Conservation (phyloP, 2,329 filamentous ascomycete species). For the Aspergillus ochraceoroseus region DNA sequence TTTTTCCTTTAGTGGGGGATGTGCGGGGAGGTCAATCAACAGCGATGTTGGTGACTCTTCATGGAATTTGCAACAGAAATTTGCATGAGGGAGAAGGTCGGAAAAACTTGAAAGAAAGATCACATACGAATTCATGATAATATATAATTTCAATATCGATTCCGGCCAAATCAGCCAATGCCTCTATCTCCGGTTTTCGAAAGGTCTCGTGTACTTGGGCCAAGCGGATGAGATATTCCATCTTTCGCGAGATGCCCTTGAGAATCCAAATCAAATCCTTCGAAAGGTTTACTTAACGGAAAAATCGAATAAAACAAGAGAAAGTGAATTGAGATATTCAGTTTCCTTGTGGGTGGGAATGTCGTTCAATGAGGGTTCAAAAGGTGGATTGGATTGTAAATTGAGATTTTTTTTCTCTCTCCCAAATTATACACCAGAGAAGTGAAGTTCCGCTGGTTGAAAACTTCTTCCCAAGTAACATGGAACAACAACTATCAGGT, state of each 20-base stretch:
- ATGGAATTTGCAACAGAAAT: not conserved
- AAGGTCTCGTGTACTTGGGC: constrained; percentile 90
- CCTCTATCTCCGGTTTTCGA: constrained; percentile 73
- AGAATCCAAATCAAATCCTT: not conserved
- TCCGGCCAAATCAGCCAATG: constrained; percentile 65
- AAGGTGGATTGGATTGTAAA: constrained; percentile 6
- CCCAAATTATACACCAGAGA: too few species aligned
- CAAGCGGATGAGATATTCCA: constrained; percentile 84
- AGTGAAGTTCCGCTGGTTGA: constrained; percentile 2
- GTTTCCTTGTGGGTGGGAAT: constrained; percentile 1
- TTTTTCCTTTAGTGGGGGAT: not conserved
- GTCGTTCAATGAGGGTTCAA: not conserved
- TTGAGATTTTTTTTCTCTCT: constrained; percentile 12
- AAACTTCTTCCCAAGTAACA: not conserved
- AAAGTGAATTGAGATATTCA: too few species aligned
- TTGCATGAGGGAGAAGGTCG: not conserved
- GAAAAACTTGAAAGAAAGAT: constrained; percentile 4
- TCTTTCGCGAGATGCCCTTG: constrained; percentile 22
- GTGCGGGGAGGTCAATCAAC: not conserved
- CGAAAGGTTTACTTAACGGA: not conserved
- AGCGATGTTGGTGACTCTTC: not conserved
- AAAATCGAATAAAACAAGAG: too few species aligned
- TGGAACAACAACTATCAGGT: not conserved
- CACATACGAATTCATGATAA: constrained; percentile 67
- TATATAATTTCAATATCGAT: constrained; percentile 67